Evolutionary conservation across 495 filamentous ascomycete species (phyloP).

Genomic region (Acidomyces sp.): DNA sequence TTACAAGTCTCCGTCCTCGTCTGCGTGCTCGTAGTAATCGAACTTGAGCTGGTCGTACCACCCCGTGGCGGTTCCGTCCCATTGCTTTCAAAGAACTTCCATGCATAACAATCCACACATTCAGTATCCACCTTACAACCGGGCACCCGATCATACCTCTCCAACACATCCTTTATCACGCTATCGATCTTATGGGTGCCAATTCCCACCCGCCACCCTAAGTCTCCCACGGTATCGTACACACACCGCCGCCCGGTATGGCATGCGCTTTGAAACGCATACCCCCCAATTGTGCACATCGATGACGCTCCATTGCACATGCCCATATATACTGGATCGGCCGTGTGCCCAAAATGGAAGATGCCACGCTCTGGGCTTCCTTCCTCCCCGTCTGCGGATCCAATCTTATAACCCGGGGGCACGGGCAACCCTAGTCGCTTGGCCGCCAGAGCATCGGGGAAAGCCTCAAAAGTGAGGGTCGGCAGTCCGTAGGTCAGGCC

Average conservation of each 20-base stretch:
- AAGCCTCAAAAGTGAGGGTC: constrained; percentile 76
- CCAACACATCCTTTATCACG: constrained; percentile 75
- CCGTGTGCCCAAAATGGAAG: constrained; percentile 92
- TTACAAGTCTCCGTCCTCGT: constrained; percentile 69
- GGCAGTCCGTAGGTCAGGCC: constrained; percentile 85
- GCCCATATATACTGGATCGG: constrained; percentile 89
- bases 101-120: constrained; percentile 79
- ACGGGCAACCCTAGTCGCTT: constrained; percentile 72
- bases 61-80: constrained; percentile 60
- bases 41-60: constrained; percentile 41
- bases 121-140: constrained; percentile 59
- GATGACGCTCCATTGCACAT: constrained; percentile 83
- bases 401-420: constrained; percentile 62
- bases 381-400: constrained; percentile 52
- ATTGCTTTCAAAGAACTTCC: constrained; percentile 91
- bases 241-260: constrained; percentile 78
- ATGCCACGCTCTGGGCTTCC: constrained; percentile 68
- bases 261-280: constrained; percentile 82
- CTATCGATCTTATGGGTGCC: constrained; percentile 72
- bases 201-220: constrained; percentile 77
- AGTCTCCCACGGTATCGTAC: constrained; percentile 82
- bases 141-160: constrained; percentile 65
- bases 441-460: constrained; percentile 78
- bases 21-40: constrained; percentile 41
- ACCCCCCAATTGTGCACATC: constrained; percentile 80